Percentiles rank a stretch among this genome's conserved stretches.
Conservation (phyloP, 192 early-diverging fungal genomes). For the Backusella australiensis region DNA sequence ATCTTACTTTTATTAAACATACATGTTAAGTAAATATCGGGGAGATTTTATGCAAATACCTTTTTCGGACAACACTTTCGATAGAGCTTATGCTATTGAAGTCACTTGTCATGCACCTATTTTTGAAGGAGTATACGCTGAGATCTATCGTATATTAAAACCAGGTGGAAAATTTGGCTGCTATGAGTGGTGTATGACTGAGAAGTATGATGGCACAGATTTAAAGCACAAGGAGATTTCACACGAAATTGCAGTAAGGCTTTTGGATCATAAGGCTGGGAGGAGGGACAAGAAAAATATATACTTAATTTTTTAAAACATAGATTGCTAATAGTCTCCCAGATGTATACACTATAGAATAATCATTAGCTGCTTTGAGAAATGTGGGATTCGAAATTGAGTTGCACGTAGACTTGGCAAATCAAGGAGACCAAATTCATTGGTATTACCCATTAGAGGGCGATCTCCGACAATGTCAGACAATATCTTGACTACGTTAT, state of each 20-base stretch:
- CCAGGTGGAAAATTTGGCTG: constrained; percentile 90
- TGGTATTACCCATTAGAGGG: constrained; percentile 87
- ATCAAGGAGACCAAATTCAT: constrained; percentile 62
- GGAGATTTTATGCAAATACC: constrained; percentile 92
- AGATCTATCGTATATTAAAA: constrained; percentile 90
- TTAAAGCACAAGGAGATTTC: constrained; percentile 71
- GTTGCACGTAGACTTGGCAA: constrained; percentile 59
- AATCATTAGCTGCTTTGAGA: constrained; percentile 76
- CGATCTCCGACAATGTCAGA: constrained; percentile 47
- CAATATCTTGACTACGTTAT: constrained; percentile 41
- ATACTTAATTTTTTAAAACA: background rate
- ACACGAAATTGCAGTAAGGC: constrained; percentile 69
- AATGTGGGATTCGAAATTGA: constrained; percentile 86
- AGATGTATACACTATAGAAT: constrained; percentile 71
- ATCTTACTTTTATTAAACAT: background rate
- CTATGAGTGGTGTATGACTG: constrained; percentile 96
- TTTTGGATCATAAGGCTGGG: background rate
- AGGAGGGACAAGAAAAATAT: background rate
- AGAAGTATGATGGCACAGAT: constrained; percentile 78
- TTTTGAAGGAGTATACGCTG: constrained; percentile 81
- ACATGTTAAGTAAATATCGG: constrained; percentile 20
- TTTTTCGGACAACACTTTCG: constrained; percentile 73
- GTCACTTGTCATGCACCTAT: constrained; percentile 87
- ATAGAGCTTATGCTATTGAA: constrained; percentile 94
- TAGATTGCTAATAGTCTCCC: constrained; percentile 79